phyloP scores from a whole-genome alignment of 176 grass and related monocot species.

The Hordeum vulgare region MorexV3_pseudomolecules_assembly NC_058518.1:308909369-308909868 shows the following conservation, averaged over 20 bases:
- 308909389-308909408: neutral
- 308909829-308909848: neutral
- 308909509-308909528: neutral
- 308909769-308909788: neutral
- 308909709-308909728: slow-evolving; percentile 32
- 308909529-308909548: neutral
- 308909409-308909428: neutral
- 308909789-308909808: neutral
- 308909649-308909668: neutral
- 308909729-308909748: slow-evolving; percentile 42
- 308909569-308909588: neutral
- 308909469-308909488: neutral
- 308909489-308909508: neutral
- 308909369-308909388: too few relatives aligned
- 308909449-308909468: neutral
- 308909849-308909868: neutral
- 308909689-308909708: slow-evolving; percentile 21
- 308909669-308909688: neutral
- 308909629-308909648: neutral
- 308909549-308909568: neutral
- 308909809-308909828: neutral
- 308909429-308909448: neutral
- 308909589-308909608: neutral
- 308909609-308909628: neutral
- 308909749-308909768: slow-evolving; percentile 38